phyloP scores from a whole-genome alignment of 139 green algal species.

The Edaphochlamys debaryana region DNA sequence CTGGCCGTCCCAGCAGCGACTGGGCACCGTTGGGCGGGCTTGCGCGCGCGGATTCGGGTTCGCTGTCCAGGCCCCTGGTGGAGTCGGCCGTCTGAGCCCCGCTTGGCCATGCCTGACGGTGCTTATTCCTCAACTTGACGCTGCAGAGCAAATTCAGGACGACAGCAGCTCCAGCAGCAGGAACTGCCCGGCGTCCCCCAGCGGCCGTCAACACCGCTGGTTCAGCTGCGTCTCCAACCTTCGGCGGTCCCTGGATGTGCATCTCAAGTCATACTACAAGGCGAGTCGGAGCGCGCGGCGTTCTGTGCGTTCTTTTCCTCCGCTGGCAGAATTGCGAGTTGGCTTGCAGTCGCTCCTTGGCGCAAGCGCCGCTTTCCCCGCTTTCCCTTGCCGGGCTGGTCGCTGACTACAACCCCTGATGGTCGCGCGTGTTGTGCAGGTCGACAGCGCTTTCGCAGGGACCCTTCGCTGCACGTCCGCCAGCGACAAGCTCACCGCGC shows the following conservation, averaged over 20 bases:
- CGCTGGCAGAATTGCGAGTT: too few species aligned
- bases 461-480: neutral
- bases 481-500: constrained; percentile 18
- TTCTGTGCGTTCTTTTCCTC: too few species aligned
- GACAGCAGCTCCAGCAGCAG: too few species aligned
- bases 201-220: constrained; percentile 13
- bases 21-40: too few species aligned
- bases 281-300: neutral
- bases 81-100: too few species aligned
- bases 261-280: constrained; percentile 36
- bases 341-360: neutral
- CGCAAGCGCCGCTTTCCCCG: too few species aligned
- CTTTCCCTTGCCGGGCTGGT: neutral
- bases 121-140: too few species aligned
- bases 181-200: neutral
- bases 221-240: constrained; percentile 7
- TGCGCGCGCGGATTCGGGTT: too few species aligned
- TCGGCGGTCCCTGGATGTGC: constrained; percentile 20
- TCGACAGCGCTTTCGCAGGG: constrained; percentile 24
- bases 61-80: too few species aligned
- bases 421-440: neutral
- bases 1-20: too few species aligned
- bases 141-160: neutral
- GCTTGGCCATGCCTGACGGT: too few species aligned
- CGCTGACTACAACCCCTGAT: too few species aligned